A percentile compares a stretch with the other conserved stretches of the same genome.
Conservation (phyloP, 176 grass and related monocot species). For the Juncus effusus region DNA sequence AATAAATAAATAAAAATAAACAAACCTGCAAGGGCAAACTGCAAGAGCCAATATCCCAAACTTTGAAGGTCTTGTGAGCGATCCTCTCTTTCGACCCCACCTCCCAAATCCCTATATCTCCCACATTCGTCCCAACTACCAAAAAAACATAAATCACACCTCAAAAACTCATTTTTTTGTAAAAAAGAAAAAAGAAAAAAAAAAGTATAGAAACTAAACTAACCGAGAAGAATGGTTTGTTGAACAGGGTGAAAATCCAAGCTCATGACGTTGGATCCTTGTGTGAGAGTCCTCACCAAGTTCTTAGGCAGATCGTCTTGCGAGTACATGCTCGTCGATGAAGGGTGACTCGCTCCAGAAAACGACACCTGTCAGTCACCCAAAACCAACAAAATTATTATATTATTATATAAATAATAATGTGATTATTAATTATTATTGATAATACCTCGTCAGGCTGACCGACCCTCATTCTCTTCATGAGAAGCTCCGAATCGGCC, state of each 20-base stretch:
- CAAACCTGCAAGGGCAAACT: conserved; percentile 80
- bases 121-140: conserved; percentile 98
- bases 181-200: neutral
- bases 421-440: neutral
- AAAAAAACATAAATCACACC: conserved; percentile 19
- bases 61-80: conserved; percentile 93
- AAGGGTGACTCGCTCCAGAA: conserved; percentile 74
- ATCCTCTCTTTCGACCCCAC: conserved; percentile 95
- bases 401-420: conserved; percentile 12
- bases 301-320: conserved; percentile 98
- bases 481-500: conserved; percentile 97
- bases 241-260: conserved; percentile 92
- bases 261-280: conserved; percentile 97
- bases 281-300: conserved; percentile 71
- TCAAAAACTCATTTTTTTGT: conserved; percentile 12
- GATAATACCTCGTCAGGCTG: conserved; percentile 85
- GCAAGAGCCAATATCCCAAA: conserved; percentile 84
- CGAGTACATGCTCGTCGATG: conserved; percentile 64
- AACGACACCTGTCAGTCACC: conserved; percentile 61
- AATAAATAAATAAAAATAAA: conserved; percentile 15
- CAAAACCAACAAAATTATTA: conserved; percentile 27
- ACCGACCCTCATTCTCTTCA: conserved; percentile 94
- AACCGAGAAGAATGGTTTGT: conserved; percentile 98
- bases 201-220: conserved; percentile 18
- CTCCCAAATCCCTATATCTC: conserved; percentile 97